Evolutionary conservation across 139 green algal species (phyloP).

Genomic region (Volvox reticuliferus): DNA sequence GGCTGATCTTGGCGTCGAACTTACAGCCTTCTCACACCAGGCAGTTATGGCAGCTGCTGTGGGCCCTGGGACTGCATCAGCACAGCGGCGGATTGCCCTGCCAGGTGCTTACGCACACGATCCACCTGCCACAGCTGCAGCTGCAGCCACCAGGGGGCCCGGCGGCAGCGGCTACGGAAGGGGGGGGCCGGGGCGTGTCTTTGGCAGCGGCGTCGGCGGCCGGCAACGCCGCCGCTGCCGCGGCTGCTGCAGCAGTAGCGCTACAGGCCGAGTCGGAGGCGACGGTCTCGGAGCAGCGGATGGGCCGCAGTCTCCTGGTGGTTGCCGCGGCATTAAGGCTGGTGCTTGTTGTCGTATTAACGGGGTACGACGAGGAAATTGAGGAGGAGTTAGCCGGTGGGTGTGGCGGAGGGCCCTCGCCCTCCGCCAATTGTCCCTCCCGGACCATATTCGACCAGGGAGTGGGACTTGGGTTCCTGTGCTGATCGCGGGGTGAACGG

Average conservation of each 20-base stretch:
- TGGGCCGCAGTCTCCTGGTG: slow-evolving; percentile 45
- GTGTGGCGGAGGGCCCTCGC: not conserved
- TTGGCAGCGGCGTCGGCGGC: not conserved
- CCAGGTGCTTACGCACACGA: slow-evolving; percentile 20
- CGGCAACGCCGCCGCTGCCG: slow-evolving; percentile 9
- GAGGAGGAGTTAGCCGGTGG: slow-evolving; percentile 53
- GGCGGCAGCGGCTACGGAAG: not conserved
- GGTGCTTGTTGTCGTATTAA: slow-evolving; percentile 34
- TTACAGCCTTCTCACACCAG: slow-evolving; percentile 18
- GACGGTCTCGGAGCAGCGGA: slow-evolving; percentile 28
- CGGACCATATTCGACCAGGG: too few relatives aligned
- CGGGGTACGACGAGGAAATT: slow-evolving; percentile 52
- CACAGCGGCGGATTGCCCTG: slow-evolving; percentile 30
- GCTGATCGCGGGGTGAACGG: too few relatives aligned
- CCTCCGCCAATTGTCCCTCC: too few relatives aligned
- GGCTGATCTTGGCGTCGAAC: slow-evolving; percentile 39
- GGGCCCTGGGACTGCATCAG: slow-evolving; percentile 32
- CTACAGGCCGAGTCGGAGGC: slow-evolving; percentile 15
- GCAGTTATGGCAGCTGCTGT: slow-evolving; percentile 46
- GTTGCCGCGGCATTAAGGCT: slow-evolving; percentile 12
- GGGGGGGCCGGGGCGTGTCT: not conserved
- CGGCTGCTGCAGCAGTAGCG: not conserved
- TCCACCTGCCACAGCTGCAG: slow-evolving; percentile 39
- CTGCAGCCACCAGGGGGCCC: not conserved
- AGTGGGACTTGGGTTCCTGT: too few relatives aligned